These are phyloP conservation scores for Immersiella caudata DNA, from an alignment of 495 filamentous ascomycete genomes.

Conservation along the genomic window DNA sequence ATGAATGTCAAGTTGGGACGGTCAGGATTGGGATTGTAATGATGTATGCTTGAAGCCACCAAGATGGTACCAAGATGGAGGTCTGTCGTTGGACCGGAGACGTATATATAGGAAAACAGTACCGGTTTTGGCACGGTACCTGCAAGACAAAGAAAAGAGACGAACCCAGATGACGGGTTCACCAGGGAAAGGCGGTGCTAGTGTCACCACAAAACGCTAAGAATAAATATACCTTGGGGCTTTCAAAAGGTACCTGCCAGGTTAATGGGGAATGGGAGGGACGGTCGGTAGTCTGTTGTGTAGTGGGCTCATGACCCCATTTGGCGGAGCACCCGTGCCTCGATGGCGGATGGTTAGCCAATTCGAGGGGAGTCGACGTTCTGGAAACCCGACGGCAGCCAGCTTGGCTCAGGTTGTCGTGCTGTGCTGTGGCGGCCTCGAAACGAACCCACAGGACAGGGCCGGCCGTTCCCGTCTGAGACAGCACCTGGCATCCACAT, in stretches of 20 bases:
- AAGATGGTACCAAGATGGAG: neutral
- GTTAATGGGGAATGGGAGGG: conserved; percentile 7
- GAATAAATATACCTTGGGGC: conserved; percentile 19
- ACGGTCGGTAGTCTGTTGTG: neutral
- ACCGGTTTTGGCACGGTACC: conserved; percentile 8
- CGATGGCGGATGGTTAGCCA: conserved; percentile 5
- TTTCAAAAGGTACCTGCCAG: conserved; percentile 12
- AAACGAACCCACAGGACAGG: neutral
- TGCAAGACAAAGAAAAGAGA: conserved; percentile 15
- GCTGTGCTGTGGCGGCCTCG: neutral
- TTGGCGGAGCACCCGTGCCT: conserved; percentile 17
- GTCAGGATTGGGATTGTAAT: neutral
- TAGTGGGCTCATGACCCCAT: conserved; percentile 26
- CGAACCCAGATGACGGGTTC: conserved; percentile 17
- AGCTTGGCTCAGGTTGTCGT: too few relatives aligned
- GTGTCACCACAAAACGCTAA: conserved; percentile 16
- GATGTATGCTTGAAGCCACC: neutral
- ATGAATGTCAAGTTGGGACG: neutral
- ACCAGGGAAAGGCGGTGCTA: conserved; percentile 17
- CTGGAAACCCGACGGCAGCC: neutral
- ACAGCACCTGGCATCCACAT: conserved; percentile 2
- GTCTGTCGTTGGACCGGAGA: neutral
- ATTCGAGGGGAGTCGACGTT: neutral
- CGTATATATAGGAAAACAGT: conserved; percentile 15
- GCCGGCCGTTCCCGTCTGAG: conserved; percentile 18